Percentiles rank a stretch among this genome's conserved stretches.
Evolutionary conservation across 345 rosid genomes (phyloP).

Genomic region (Euphorbia pulcherrima): DNA sequence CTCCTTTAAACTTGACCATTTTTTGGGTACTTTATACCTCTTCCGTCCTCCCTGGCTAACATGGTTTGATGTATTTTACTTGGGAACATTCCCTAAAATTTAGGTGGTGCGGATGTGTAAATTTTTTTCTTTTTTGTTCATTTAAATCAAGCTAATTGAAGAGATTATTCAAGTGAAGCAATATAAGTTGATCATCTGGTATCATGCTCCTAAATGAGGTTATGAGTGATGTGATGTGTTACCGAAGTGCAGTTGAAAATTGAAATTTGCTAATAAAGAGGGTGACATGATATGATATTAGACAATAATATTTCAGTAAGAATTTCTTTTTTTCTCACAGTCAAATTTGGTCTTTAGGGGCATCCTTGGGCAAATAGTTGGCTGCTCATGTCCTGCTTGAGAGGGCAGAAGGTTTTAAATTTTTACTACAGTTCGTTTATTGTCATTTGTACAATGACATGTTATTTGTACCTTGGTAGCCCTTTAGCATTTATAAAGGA

Average conservation of each 20-base stretch:
- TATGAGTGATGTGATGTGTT: neutral
- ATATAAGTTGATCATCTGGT: neutral
- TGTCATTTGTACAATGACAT: neutral
- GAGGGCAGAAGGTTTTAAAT: neutral
- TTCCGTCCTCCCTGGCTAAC: neutral
- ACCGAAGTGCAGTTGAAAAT: neutral
- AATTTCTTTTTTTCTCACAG: neutral
- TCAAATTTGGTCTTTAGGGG: too few species aligned
- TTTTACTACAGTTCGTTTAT: neutral
- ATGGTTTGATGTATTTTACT: neutral
- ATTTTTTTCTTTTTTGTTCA: neutral
- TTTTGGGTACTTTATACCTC: neutral
- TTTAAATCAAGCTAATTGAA: neutral
- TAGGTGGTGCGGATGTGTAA: neutral
- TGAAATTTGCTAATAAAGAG: neutral
- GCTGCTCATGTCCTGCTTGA: neutral
- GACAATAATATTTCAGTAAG: neutral
- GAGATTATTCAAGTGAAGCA: neutral
- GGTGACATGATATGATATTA: neutral
- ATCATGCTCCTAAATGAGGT: neutral
- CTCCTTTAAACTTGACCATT: neutral
- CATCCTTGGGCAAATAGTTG: neutral
- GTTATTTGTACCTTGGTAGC: neutral
- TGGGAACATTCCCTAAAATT: neutral
- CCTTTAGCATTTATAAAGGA: neutral